phyloP scores from a whole-genome alignment of 2,329 filamentous ascomycete genomes.

The Lasiodiplodia citricola region DNA sequence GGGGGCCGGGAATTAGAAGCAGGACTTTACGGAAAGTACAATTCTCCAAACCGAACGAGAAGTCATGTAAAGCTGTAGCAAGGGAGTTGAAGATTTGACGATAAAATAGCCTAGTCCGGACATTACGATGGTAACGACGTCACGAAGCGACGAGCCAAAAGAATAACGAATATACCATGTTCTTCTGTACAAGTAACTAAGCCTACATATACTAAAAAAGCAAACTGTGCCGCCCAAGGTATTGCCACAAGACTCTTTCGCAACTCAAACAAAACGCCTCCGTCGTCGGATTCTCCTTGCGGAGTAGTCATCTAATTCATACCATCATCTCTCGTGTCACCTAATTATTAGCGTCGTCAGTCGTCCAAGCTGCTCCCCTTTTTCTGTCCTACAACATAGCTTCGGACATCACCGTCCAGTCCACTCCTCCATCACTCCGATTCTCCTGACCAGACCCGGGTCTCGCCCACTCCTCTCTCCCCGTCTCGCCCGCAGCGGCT shows the following conservation, averaged over 20 bases:
- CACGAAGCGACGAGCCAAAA: not conserved
- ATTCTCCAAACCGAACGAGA: not conserved
- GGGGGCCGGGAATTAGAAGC: not conserved
- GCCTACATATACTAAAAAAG: not conserved
- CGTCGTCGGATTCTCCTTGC: not conserved
- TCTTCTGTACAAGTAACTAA: not conserved
- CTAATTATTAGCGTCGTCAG: not conserved
- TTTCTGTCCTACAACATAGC: not conserved
- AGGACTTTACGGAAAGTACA: not conserved
- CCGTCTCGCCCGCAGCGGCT: not conserved
- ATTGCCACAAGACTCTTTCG: not conserved
- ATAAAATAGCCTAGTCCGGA: not conserved
- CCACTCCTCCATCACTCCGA: not conserved
- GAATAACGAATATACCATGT: not conserved
- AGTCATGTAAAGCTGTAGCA: not conserved
- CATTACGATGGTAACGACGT: not conserved
- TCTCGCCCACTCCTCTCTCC: not conserved
- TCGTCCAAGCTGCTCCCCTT: not conserved
- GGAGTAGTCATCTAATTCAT: not conserved
- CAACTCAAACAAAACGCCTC: not conserved
- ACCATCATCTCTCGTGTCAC: not conserved
- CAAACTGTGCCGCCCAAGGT: conserved; percentile 16
- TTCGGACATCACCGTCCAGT: conserved; percentile 6
- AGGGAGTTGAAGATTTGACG: not conserved
- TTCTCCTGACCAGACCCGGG: not conserved